Base-by-base conservation (phyloP, 2,329 filamentous ascomycete genomes). In the Alternaria gansuensis region DNA sequence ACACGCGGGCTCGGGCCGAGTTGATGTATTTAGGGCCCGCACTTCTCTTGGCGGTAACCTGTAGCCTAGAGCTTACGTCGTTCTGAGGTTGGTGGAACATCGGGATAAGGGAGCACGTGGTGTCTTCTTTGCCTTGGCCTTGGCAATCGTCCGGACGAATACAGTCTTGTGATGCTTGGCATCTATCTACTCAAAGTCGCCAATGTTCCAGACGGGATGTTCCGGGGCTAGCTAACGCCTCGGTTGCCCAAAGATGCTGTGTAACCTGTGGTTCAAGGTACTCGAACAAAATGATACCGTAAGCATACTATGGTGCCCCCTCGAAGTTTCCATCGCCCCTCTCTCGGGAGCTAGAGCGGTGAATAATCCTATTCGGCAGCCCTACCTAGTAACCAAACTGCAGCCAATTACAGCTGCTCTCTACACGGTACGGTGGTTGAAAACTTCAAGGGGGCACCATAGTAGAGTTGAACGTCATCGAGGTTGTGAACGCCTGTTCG, bases 401-500 rank as follows among this genome's bases (percentile, higher is more conserved):
- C 17, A 17, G 17, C 17, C 17, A 17, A 17, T 17, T 17, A 17
- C 2, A 17, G 17, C 17, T 17, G 17, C 17, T 17, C 17, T 17
- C 17, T 17, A 17, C 17, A 17, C 17, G 17, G 17, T 17, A 17
- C 17, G 17, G 17, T 2, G 17, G 17, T 17, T 17, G 17, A 17
- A 17, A 17, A 17, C 17, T 17, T 17, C 17, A 17, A 17, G 17
- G 17, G 17, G 17, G 17, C 17, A 17, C 17, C 17, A 17, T 17
- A 17, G 17, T n/a, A 14, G 31, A 24, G 44, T 36, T 36, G 44
- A 31, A 31, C 31, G 21, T 48, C 36, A 5, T 8, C 5, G 13
- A 36, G 13, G 26, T 29, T 34, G 51, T 41, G 46, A 53, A 54
- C 51, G 31, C 40, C 40, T 54, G 51, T 54, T 54, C 41, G 51